These are phyloP conservation scores for Cornus suecica DNA, from an alignment of 148 eudicot species.

Conservation along the genomic window DNA sequence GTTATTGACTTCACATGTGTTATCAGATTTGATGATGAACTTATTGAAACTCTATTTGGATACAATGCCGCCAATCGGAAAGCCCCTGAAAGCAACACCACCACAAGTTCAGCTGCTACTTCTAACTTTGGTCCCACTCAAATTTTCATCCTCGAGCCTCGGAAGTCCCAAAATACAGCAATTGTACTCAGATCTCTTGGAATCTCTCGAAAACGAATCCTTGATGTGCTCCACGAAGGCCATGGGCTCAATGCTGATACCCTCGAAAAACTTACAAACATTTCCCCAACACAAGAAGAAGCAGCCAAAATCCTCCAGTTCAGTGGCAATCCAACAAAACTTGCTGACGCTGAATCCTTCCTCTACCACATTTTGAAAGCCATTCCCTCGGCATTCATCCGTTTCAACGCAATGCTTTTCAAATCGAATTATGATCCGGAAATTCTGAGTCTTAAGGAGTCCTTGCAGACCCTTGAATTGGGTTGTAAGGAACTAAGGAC, in stretches of 20 bases:
- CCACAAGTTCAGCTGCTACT: constrained; percentile 10
- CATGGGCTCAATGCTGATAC: constrained; percentile 36
- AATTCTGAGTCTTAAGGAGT: constrained; percentile 40
- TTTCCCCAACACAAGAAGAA: constrained; percentile 54
- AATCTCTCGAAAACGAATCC: constrained; percentile 35
- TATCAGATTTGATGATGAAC: constrained; percentile 46
- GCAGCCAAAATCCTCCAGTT: constrained; percentile 40
- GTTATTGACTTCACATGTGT: neutral
- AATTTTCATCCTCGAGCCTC: constrained; percentile 47
- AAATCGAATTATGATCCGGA: constrained; percentile 44
- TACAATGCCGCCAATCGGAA: constrained; percentile 20
- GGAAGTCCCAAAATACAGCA: constrained; percentile 58
- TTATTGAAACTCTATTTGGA: constrained; percentile 48
- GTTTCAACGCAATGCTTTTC: constrained; percentile 50
- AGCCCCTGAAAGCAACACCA: constrained; percentile 14
- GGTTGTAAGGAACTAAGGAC: constrained; percentile 53
- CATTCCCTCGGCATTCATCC: constrained; percentile 50
- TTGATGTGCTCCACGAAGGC: constrained; percentile 42
- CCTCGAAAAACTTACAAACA: constrained; percentile 45
- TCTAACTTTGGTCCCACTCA: constrained; percentile 26
- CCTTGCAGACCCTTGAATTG: constrained; percentile 38
- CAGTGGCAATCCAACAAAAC: constrained; percentile 42
- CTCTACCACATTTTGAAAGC: constrained; percentile 39
- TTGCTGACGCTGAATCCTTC: constrained; percentile 64
- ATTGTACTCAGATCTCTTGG: constrained; percentile 51